These are phyloP conservation scores for Centrapalus pauciflorus DNA, from an alignment of 129 eudicot genomes.

Conservation along the genomic window DNA sequence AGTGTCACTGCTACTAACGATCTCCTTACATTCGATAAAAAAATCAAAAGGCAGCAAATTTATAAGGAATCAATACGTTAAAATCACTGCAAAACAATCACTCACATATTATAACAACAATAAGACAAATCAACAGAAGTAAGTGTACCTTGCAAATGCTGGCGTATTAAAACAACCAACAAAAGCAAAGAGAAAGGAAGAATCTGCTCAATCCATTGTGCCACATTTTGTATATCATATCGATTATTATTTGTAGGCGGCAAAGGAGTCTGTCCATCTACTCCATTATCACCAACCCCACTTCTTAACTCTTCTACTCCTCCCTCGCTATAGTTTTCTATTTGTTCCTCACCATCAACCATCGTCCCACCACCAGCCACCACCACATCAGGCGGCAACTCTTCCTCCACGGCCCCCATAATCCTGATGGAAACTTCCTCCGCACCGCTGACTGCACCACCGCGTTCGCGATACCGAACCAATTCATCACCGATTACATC, in stretches of 20 bases:
- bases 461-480: neutral
- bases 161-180: slow-evolving; percentile 40
- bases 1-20: neutral
- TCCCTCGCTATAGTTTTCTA: neutral
- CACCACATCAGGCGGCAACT: neutral
- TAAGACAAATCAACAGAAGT: neutral
- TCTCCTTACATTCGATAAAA: neutral
- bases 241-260: slow-evolving; percentile 6
- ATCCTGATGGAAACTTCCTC: slow-evolving; percentile 45
- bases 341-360: slow-evolving; percentile 7
- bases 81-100: neutral
- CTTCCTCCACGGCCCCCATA: slow-evolving; percentile 27
- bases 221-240: slow-evolving; percentile 37
- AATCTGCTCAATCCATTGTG: slow-evolving; percentile 44
- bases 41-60: neutral
- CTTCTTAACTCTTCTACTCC: slow-evolving; percentile 14
- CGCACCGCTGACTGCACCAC: neutral
- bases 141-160: slow-evolving; percentile 40
- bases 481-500: neutral
- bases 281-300: slow-evolving; percentile 24
- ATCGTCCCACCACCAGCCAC: neutral
- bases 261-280: slow-evolving; percentile 4
- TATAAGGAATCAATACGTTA: neutral
- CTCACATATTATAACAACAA: neutral
- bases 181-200: slow-evolving; percentile 47